Evolutionary conservation across 192 early-diverging fungal species (phyloP).

Genomic region (Podila verticillata): DNA sequence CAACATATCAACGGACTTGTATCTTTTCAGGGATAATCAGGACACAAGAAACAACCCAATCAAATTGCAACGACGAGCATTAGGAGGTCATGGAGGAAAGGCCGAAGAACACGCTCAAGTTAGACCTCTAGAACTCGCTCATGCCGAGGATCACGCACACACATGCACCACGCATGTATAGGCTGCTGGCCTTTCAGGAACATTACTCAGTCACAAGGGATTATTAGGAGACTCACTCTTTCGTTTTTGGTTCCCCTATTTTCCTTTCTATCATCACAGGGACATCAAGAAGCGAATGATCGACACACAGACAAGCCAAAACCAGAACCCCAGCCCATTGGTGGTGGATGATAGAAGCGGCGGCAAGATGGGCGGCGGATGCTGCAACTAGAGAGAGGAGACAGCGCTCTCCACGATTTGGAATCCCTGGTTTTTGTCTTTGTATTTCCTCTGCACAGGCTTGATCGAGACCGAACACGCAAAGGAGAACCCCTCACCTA

Average conservation of each 20-base stretch:
- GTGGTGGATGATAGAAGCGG: slow-evolving; percentile 42
- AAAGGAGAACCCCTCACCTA: too few species aligned
- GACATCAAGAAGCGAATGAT: slow-evolving; percentile 99
- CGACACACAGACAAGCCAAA: slow-evolving; percentile 71
- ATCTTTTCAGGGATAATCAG: neutral
- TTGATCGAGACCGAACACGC: too few species aligned
- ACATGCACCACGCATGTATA: too few species aligned
- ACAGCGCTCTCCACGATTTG: slow-evolving; percentile 1
- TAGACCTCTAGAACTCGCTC: neutral
- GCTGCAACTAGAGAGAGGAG: slow-evolving; percentile 40
- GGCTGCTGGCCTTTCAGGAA: too few species aligned
- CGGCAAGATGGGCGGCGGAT: slow-evolving; percentile 36
- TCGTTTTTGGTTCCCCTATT: neutral
- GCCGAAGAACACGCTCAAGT: too few species aligned
- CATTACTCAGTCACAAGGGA: too few species aligned
- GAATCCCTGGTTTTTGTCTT: too few species aligned
- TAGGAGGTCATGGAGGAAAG: too few species aligned
- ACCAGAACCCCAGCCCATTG: slow-evolving; percentile 48
- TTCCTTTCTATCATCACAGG: slow-evolving; percentile 52
- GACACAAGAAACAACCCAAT: too few species aligned
- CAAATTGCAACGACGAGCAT: too few species aligned
- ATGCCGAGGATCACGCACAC: neutral
- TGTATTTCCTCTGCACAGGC: too few species aligned
- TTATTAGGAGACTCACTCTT: too few species aligned
- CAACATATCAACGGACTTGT: neutral